phyloP scores from a whole-genome alignment of 148 eudicot genomes.

The Pharnaceum exiguum region DNA sequence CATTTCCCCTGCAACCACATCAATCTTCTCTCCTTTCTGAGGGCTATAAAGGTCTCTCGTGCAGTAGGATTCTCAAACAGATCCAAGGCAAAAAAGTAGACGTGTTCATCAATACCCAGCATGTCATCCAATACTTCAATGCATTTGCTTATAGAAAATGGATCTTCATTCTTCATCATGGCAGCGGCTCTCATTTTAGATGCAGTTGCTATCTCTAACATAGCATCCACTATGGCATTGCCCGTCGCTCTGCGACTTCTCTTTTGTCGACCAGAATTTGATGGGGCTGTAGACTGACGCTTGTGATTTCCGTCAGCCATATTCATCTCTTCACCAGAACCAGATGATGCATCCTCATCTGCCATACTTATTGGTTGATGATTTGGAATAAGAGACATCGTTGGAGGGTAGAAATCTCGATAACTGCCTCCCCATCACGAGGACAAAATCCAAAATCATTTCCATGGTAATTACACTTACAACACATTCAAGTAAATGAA shows the following conservation, averaged over 20 bases:
- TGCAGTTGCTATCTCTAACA: conserved; percentile 82
- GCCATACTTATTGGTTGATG: conserved; percentile 25
- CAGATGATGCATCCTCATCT: conserved; percentile 71
- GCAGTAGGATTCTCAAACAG: conserved; percentile 51
- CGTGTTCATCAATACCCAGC: conserved; percentile 61
- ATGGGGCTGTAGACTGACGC: conserved; percentile 30
- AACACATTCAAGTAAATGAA: neutral
- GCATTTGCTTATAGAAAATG: conserved; percentile 69
- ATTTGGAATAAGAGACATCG: conserved; percentile 57
- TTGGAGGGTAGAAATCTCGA: conserved; percentile 27
- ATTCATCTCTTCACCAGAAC: conserved; percentile 63
- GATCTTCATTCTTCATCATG: conserved; percentile 56
- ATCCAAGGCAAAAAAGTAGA: conserved; percentile 63
- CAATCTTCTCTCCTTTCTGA: conserved; percentile 45
- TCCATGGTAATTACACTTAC: neutral
- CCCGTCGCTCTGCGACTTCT: conserved; percentile 75
- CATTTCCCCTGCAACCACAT: conserved; percentile 64
- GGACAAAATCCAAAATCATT: conserved; percentile 16
- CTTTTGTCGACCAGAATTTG: conserved; percentile 46
- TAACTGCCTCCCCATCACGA: conserved; percentile 31
- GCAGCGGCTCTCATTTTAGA: conserved; percentile 72
- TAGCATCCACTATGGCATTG: conserved; percentile 72
- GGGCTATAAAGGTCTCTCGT: conserved; percentile 61
- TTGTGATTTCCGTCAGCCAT: conserved; percentile 54
- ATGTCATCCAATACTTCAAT: conserved; percentile 60